A percentile compares a stretch with the other conserved stretches of the same genome.
phyloP scores from a whole-genome alignment of 139 green algal genomes.

The Astrephomene gubernaculifera region DNA sequence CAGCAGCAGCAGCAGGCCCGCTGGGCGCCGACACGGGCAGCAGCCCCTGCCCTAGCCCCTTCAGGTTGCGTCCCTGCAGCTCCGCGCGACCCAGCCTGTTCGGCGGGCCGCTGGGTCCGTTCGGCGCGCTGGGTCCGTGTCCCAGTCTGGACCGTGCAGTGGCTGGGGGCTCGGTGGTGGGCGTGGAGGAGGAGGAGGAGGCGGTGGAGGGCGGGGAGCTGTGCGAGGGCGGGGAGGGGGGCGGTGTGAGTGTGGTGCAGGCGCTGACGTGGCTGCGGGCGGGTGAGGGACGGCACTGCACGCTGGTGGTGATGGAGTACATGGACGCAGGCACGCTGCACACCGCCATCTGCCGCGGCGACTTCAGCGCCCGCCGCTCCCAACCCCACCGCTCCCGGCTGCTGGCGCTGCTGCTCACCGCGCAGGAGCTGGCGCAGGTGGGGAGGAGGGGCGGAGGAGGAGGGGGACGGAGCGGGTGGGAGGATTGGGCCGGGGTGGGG shows the following conservation, averaged over 20 bases:
- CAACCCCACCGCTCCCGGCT: background rate
- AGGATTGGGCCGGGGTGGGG: too few relatives aligned
- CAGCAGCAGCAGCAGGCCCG: slow-evolving; percentile 8
- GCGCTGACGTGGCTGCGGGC: slow-evolving; percentile 22
- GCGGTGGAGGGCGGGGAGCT: background rate
- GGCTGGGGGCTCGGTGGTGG: background rate
- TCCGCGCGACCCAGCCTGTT: too few relatives aligned
- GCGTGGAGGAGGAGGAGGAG: background rate
- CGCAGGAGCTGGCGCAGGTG: slow-evolving; percentile 42
- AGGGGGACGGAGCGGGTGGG: too few relatives aligned
- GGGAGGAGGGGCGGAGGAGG: background rate
- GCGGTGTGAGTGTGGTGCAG: slow-evolving; percentile 18
- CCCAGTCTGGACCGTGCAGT: too few relatives aligned
- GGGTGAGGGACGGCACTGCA: slow-evolving; percentile 15
- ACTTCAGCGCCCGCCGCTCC: background rate
- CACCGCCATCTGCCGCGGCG: slow-evolving; percentile 14
- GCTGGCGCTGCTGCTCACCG: slow-evolving; percentile 28
- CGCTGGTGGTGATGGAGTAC: slow-evolving; percentile 40
- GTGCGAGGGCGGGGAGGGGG: background rate
- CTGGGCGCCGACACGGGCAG: background rate
- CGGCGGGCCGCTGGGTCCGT: too few relatives aligned
- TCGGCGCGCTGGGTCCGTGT: too few relatives aligned
- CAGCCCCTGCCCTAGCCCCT: background rate
- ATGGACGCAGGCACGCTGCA: slow-evolving; percentile 45
- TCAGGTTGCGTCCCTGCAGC: too few relatives aligned